Base-by-base conservation (phyloP, 2,329 filamentous ascomycete species). In the Pseudogymnoascus sp. region DNA sequence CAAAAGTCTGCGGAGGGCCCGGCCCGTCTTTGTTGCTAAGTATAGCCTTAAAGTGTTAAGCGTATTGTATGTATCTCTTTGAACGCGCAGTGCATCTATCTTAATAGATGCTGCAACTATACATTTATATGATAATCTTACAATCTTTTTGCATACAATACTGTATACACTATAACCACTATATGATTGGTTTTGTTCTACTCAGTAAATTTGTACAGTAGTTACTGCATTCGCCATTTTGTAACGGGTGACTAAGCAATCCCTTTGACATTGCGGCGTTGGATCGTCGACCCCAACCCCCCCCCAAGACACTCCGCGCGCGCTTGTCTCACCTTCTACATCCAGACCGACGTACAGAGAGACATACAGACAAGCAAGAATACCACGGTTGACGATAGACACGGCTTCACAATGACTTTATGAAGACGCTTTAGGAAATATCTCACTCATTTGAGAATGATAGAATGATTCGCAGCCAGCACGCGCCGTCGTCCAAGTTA, bases 301-400 rank as follows among this genome's bases (percentile, higher is more conserved):
- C 50, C 29, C 17, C 50, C 50, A 33, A 56, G 50, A 56, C 50
- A 56, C 50, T 56, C 29, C n/a, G 26, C 50, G 29, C 50, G 50
- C 50, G 50, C 50, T 56, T 56, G 50, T 56, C 50, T 56, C 50
- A 56, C 50, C 50, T 56, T 56, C 50, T 56, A 56, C 50, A 56
- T 56, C 50, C 19, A 56, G 50, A 56, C 50, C 50, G 50, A 56
- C 50, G 50, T 7, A 56, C 50, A 56, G 46, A 56, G 50, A 56
- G 50, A 56, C 50, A 56, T 56, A 56, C 50, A 33, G 50, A 33
- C 50, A 56, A 56, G 33, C 50, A 56, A 56, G 50, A 33, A 56
- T 33, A 56, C 50, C 50, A 56, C 50, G 50, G 50, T 33, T 33
- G 50, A 19, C 50, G 50, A 56, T 56, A 56, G 50, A 33, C 50